Percentiles rank a stretch among this genome's conserved stretches.
phyloP scores from a whole-genome alignment of 148 eudicot species.

The Cornus suecica region DNA sequence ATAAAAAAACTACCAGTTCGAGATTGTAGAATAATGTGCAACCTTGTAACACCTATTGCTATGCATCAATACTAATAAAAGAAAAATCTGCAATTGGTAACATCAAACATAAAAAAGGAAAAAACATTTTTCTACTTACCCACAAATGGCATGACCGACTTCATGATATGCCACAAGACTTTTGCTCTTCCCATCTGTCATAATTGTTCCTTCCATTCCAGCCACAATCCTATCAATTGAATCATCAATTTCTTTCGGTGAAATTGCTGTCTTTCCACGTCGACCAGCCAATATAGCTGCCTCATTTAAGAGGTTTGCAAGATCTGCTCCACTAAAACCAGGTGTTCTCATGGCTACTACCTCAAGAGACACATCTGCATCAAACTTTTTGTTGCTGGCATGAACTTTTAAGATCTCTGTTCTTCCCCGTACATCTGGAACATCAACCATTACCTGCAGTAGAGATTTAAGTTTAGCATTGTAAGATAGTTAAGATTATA shows the following conservation, averaged over 20 bases:
- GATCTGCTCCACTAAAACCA: conserved; percentile 98
- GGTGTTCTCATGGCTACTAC: conserved; percentile 99
- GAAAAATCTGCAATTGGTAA: too few relatives aligned
- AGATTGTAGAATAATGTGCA: neutral
- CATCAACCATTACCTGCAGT: conserved; percentile 87
- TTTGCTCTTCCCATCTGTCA: conserved; percentile 99
- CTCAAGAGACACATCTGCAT: conserved; percentile 92
- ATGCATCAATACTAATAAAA: neutral
- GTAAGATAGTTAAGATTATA: neutral
- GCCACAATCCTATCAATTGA: conserved; percentile 98
- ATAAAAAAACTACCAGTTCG: neutral
- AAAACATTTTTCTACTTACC: conserved; percentile 49
- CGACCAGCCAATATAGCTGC: conserved; percentile 98
- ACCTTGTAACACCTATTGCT: neutral
- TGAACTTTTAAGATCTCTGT: conserved; percentile 97
- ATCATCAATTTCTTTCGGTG: conserved; percentile 93
- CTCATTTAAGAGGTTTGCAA: conserved; percentile 92
- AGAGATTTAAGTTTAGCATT: conserved; percentile 19
- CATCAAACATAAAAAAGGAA: neutral
- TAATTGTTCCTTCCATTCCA: conserved; percentile 98
- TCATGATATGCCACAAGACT: conserved; percentile 99
- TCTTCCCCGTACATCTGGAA: conserved; percentile 93
- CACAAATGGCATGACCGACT: conserved; percentile 99
- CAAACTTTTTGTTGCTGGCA: conserved; percentile 81
- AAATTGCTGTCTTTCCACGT: conserved; percentile 81